Base-by-base conservation (phyloP, 257 asterid genomes). In the Cordia subcordata region DNA sequence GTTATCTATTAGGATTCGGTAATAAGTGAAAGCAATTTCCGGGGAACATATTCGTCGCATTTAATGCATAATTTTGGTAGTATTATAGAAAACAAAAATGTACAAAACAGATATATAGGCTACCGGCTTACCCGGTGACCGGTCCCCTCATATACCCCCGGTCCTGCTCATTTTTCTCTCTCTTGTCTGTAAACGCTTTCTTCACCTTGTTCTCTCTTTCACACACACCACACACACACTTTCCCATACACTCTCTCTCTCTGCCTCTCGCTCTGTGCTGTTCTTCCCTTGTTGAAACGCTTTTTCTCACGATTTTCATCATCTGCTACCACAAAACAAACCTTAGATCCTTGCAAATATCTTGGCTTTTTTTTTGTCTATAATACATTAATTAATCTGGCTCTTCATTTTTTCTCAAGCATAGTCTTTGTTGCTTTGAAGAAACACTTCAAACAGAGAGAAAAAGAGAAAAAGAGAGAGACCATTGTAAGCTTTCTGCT, bases 331-430 rank as follows among this genome's bases (percentile, higher is more conserved):
- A 42, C 10, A 42, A n/a, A 42, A 42, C 47, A 11, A 42, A 42
- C 8, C 57, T 22, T 53, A 53, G 39, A 53, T 53, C 57, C 57
- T 10, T 6, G 8, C 57, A 20, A 53, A 53, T 14, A 21, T 53
- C 38, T n/a, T 53, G 57, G 17, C 8, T 53, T 53, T 53, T 53
- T 53, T n/a, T n/a, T n/a, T n/a, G n/a, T n/a, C n/a, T n/a, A n/a
- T n/a, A n/a, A 27, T 53, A 1, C 15, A 0, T 3, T 33, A 53
- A 53, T 53, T 53, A 8, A 53, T 53, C 15, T 13, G 38, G 8
- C 13, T 17, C 57, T 21, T 27, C 35, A 2, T 22, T 23, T 20
- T n/a, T 53, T 17, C 8, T 53, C 39, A 21, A 53, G 8, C 14
- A 20, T 20, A 22, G 14, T 15, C 10, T 15, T 11, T 17, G 35